Percentiles rank a stretch among this genome's conserved stretches.
These are phyloP conservation scores for Cenchrus fungigraminus DNA, from an alignment of 176 grass and related monocot genomes.

Conservation along the genomic window DNA sequence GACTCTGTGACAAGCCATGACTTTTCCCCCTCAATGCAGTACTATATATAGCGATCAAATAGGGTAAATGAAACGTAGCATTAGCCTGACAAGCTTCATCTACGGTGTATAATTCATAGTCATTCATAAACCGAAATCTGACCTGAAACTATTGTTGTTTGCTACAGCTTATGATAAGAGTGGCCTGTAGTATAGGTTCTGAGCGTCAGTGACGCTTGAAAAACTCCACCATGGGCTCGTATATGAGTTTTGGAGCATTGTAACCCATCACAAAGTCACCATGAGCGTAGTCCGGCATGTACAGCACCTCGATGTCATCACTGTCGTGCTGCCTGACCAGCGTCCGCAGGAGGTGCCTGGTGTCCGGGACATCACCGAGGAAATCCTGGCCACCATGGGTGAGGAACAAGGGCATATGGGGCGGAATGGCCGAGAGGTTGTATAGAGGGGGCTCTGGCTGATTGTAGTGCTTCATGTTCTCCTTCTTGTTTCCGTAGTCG, in stretches of 20 bases:
- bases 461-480: slow-evolving; percentile 59
- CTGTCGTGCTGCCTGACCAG: slow-evolving; percentile 33
- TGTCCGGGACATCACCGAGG: slow-evolving; percentile 42
- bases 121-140: neutral
- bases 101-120: neutral
- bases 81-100: neutral
- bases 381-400: slow-evolving; percentile 54
- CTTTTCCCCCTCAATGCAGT: neutral
- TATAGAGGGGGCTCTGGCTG: slow-evolving; percentile 32
- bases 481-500: slow-evolving; percentile 43
- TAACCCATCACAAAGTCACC: slow-evolving; percentile 47
- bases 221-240: slow-evolving; percentile 51
- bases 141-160: neutral
- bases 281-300: slow-evolving; percentile 45
- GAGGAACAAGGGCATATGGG: slow-evolving; percentile 46
- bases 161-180: neutral
- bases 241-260: slow-evolving; percentile 47
- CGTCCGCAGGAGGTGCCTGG: slow-evolving; percentile 43
- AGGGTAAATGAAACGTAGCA: slow-evolving; percentile 12
- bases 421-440: slow-evolving; percentile 45
- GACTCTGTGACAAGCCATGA: neutral
- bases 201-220: slow-evolving; percentile 51
- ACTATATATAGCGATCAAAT: neutral
- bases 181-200: neutral
- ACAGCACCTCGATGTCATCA: slow-evolving; percentile 37